Evolutionary conservation across 208 protist species (phyloP), one percentile per base, ranked within the genome.

Genomic region (Leishmania tropica): DNA sequence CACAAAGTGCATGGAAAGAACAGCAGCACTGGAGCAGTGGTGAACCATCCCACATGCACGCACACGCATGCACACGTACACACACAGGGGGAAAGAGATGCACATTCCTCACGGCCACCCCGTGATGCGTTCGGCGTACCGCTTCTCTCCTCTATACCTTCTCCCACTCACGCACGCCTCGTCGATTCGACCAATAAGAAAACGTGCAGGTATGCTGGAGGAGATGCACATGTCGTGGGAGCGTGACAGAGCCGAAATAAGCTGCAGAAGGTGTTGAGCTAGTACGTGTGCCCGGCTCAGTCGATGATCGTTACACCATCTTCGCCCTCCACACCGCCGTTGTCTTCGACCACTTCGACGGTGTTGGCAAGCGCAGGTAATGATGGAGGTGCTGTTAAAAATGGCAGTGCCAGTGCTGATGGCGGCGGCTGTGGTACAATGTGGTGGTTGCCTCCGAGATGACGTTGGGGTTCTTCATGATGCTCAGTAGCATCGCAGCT

Each of bases 221-320:
- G 45, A 42, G 21, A 31, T 51, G 68, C 37, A 53, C 68, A 48
- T 73, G 68, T 31, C 3, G 42, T 73, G 40, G 31, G 6, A 17
- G 24, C 68, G 10, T 51, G 24, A 35, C 42, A 73, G 40, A 73
- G 68, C 21, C 68, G 53, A 37, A n/a, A 24, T n/a, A 15, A 19
- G 68, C 21, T 31, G 40, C 37, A 71, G 19, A 31, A 53, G 31
- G 7, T 31, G 24, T 3, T 51, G 31, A 11, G 42, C 10, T 24
- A 19, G 28, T 13, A 24, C 11, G 8, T 6, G 21, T 51, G 68
- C 1, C 19, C 35, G 13, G 19, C 24, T 81, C 54, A 81, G 51
- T 74, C 78, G 54, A 81, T 81, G 53, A 81, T 40, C 78, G 48
- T 60, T 2, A 81, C 68, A 21, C 48, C 72, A 42, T 42, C 48